Evolutionary conservation across 2,329 filamentous ascomycete species (phyloP).

Genomic region (Fusarium brachygibbosum): DNA sequence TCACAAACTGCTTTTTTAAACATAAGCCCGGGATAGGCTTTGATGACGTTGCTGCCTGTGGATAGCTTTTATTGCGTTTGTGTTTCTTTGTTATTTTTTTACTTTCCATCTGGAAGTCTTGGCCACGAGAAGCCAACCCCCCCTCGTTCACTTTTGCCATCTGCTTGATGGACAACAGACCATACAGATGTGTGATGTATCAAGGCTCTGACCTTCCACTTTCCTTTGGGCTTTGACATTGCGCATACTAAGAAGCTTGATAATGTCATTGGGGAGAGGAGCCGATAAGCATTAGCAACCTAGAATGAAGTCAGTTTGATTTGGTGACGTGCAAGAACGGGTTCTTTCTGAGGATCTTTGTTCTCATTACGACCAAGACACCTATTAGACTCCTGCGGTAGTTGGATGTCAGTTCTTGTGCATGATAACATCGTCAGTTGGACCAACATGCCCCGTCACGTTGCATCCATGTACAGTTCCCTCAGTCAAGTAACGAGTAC

Average conservation of each 20-base stretch:
- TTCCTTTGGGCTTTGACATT: slow-evolving; percentile 30
- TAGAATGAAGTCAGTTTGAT: slow-evolving; percentile 41
- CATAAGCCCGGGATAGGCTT: slow-evolving; percentile 45
- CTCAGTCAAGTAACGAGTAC: not conserved
- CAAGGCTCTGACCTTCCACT: slow-evolving; percentile 32
- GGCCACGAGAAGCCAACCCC: slow-evolving; percentile 45
- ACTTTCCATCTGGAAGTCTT: slow-evolving; percentile 39
- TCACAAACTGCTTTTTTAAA: slow-evolving; percentile 50
- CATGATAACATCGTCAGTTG: not conserved
- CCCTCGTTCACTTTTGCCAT: slow-evolving; percentile 33
- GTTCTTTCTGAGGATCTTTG: not conserved
- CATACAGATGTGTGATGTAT: slow-evolving; percentile 44
- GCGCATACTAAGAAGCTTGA: slow-evolving; percentile 28
- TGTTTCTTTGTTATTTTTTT: slow-evolving; percentile 35
- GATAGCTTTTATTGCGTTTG: slow-evolving; percentile 45
- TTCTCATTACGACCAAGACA: not conserved
- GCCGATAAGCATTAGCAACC: slow-evolving; percentile 30
- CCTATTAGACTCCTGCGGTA: not conserved
- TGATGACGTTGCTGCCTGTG: slow-evolving; percentile 50
- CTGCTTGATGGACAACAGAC: slow-evolving; percentile 44
- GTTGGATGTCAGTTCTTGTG: not conserved
- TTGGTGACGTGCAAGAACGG: slow-evolving; percentile 9
- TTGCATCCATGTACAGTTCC: not conserved
- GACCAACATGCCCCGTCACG: not conserved
- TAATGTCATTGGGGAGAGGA: slow-evolving; percentile 21